Evolutionary conservation across 352 stramenopile genomes (phyloP), one percentile per base, ranked within the genome.

Genomic region (Pythium dissotocum): DNA sequence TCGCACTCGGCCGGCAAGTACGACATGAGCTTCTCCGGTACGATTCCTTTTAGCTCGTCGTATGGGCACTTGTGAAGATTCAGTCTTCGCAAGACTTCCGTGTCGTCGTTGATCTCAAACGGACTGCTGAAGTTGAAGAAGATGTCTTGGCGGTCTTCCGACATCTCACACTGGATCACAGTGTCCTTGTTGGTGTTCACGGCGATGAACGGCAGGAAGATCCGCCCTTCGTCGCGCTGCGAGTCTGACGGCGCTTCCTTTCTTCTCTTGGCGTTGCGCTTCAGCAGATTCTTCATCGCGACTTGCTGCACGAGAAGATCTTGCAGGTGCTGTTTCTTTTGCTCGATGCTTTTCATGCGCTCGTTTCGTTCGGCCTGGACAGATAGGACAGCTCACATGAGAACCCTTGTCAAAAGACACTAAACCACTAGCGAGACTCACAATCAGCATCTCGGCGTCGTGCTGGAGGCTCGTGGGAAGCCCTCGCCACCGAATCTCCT

Each of bases 101-200:
- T 98, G 77, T 99, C 97, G 80, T 99, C 96, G 72, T 98, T 97
- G 77, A 99, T 98, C 78, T 99, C 95, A 78, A 99, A 99, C 40
- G 95, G 91, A 49, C 89, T 87, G 70, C 81, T 96, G 73, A 99
- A 99, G 73, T 99, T 98, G 82, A 99, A 99, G 70, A 97, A 98
- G 38, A 99, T 97, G 71, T 98, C 90, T 36, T 96, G 93, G 0
- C 91, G 87, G 69, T 99, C 93, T 71, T 96, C 88, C 12, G 87
- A 95, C 95, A 99, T 99, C 67, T 99, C 96, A 70, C 95, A 99
- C 73, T 99, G 94, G 73, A 99, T 98, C 10, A 98, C 87, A 1
- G 95, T 98, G 63, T 95, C 88, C 44, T 95, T 93, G 78, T 87
- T 86, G 4, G 96, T 98, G 75, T 98, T 98, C 24, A 99, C 94